phyloP scores from a whole-genome alignment of 768 basidiomycete genomes.

The Omphalotus guepiniiformis region DNA sequence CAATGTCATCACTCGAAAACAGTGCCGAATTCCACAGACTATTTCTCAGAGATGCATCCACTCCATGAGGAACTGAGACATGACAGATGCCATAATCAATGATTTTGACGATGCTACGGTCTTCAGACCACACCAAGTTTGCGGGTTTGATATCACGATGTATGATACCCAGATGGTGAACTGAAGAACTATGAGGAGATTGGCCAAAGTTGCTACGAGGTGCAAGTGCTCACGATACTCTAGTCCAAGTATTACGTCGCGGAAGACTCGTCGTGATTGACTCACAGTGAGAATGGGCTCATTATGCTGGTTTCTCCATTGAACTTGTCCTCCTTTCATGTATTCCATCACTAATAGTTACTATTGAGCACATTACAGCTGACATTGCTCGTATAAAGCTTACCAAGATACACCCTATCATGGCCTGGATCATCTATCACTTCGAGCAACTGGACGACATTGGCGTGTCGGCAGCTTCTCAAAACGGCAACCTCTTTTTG shows the following conservation, averaged over 20 bases:
- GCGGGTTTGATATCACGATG: constrained; percentile 92
- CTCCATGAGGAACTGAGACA: constrained; percentile 18
- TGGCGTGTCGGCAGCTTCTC: constrained; percentile 78
- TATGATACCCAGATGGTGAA: constrained; percentile 54
- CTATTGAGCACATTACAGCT: neutral
- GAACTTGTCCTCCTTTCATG: constrained; percentile 37
- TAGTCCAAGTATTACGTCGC: constrained; percentile 38
- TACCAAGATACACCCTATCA: constrained; percentile 83
- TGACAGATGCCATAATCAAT: constrained; percentile 76
- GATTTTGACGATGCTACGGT: constrained; percentile 69
- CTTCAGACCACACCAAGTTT: constrained; percentile 62
- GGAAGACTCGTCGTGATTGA: constrained; percentile 37
- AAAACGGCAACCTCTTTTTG: constrained; percentile 88
- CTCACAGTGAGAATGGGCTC: constrained; percentile 30
- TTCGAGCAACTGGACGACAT: constrained; percentile 78
- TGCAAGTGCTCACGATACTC: constrained; percentile 34
- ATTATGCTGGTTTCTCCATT: constrained; percentile 30
- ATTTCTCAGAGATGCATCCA: constrained; percentile 9
- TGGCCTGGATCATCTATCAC: constrained; percentile 84
- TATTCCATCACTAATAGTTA: constrained; percentile 36
- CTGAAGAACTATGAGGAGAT: constrained; percentile 17
- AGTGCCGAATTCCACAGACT: constrained; percentile 22
- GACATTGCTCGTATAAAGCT: constrained; percentile 22
- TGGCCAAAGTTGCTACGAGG: neutral
- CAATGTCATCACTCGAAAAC: constrained; percentile 35